phyloP scores from a whole-genome alignment of 225 moss, liverwort and hornwort species.

The Neckera pumila region DNA sequence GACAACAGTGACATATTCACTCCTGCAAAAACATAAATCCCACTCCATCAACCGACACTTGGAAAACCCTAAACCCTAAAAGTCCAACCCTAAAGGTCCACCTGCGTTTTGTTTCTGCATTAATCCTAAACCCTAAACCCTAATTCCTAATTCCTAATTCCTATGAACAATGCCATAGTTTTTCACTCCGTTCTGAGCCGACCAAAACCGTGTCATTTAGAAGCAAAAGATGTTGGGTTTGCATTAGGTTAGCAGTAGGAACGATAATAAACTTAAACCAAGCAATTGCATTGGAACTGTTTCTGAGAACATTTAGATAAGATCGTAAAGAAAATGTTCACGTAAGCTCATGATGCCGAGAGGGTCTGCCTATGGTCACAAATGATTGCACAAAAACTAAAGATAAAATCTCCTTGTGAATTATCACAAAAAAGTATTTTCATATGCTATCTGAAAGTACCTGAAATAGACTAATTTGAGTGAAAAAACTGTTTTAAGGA shows the following conservation, averaged over 20 bases:
- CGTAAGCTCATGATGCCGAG: background rate
- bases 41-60: background rate
- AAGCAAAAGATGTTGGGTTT: background rate
- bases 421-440: background rate
- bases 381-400: background rate
- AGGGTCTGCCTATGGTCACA: no score
- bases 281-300: background rate
- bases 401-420: no score
- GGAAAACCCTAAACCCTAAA: background rate
- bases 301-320: background rate
- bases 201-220: background rate
- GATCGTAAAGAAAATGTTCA: background rate
- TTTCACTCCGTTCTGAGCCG: background rate
- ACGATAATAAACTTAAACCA: background rate
- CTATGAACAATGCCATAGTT: background rate
- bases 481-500: background rate
- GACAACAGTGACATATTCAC: conserved; percentile 53
- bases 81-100: background rate
- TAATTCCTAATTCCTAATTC: background rate
- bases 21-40: background rate
- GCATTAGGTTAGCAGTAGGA: no score
- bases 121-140: background rate
- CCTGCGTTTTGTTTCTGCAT: no score
- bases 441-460: background rate
- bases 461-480: background rate